phyloP scores from a whole-genome alignment of 202 grass and related monocot genomes.

The Tripidium arundinaceum region DNA sequence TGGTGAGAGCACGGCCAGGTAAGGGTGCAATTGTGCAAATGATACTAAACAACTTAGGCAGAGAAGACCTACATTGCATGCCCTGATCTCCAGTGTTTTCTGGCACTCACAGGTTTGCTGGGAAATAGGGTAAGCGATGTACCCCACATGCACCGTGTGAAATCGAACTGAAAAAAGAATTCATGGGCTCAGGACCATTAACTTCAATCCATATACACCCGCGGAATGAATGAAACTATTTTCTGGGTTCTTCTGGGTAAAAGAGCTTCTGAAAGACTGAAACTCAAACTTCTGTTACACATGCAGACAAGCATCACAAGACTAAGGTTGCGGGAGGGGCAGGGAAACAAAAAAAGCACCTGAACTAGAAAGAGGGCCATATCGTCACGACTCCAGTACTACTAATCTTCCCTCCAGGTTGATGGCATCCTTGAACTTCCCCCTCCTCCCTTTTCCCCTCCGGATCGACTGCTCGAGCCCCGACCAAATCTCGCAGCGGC shows the following conservation, averaged over 20 bases:
- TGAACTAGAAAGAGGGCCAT: neutral
- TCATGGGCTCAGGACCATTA: neutral
- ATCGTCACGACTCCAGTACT: neutral
- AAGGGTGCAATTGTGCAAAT: neutral
- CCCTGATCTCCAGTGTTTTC: no score
- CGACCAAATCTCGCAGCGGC: neutral
- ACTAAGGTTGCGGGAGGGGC: neutral
- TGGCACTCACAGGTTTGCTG: neutral
- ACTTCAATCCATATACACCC: neutral
- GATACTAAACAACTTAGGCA: neutral
- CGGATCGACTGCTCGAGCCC: neutral
- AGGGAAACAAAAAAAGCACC: neutral
- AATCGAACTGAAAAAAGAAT: neutral
- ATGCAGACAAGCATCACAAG: neutral
- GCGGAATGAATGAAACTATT: neutral
- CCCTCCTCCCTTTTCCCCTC: no score
- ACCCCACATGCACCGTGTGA: neutral
- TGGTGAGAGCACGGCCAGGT: neutral
- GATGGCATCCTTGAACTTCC: slow-evolving; percentile 77
- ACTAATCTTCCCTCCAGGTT: slow-evolving; percentile 94
- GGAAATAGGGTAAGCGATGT: neutral
- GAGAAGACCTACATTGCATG: no score
- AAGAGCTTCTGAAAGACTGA: neutral
- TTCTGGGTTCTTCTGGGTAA: neutral
- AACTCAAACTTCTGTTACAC: neutral